phyloP scores from a whole-genome alignment of 352 stramenopile species.

The Globisporangium sylvaticum region DNA sequence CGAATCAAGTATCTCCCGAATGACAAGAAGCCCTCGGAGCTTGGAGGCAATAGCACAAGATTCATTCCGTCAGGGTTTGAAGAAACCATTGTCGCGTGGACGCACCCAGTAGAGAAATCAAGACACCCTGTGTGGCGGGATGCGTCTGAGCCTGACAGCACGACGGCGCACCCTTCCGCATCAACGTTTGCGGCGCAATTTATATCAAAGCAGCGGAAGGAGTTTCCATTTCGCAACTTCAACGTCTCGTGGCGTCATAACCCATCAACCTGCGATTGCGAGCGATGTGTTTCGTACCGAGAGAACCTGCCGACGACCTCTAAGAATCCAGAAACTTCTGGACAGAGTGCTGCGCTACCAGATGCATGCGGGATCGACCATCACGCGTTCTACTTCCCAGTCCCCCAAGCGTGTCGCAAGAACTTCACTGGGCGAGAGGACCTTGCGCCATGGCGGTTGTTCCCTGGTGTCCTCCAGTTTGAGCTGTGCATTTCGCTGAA shows the following conservation, averaged over 20 bases:
- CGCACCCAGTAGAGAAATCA: constrained; percentile 67
- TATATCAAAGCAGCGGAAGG: constrained; percentile 52
- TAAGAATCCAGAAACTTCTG: neutral
- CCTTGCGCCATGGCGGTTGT: constrained; percentile 70
- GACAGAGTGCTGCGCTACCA: neutral
- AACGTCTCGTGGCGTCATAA: constrained; percentile 78
- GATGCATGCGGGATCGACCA: constrained; percentile 61
- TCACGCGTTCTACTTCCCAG: constrained; percentile 79
- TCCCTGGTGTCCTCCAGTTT: constrained; percentile 68
- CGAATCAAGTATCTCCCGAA: constrained; percentile 80
- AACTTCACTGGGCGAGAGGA: constrained; percentile 75
- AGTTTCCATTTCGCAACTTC: constrained; percentile 71
- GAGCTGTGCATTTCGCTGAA: constrained; percentile 71
- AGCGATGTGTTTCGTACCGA: constrained; percentile 38
- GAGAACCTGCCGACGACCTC: constrained; percentile 3
- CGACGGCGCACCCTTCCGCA: constrained; percentile 10
- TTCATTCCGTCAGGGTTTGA: constrained; percentile 66
- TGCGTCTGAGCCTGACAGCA: constrained; percentile 10
- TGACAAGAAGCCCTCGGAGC: constrained; percentile 47
- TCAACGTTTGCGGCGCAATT: constrained; percentile 24
- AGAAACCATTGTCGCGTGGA: constrained; percentile 70
- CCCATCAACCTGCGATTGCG: constrained; percentile 38
- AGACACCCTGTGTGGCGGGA: constrained; percentile 29
- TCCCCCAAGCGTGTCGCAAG: constrained; percentile 71
- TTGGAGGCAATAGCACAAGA: constrained; percentile 35